Base-by-base conservation (phyloP, 2,329 filamentous ascomycete species). In the Cladorrhinum sp. region DNA sequence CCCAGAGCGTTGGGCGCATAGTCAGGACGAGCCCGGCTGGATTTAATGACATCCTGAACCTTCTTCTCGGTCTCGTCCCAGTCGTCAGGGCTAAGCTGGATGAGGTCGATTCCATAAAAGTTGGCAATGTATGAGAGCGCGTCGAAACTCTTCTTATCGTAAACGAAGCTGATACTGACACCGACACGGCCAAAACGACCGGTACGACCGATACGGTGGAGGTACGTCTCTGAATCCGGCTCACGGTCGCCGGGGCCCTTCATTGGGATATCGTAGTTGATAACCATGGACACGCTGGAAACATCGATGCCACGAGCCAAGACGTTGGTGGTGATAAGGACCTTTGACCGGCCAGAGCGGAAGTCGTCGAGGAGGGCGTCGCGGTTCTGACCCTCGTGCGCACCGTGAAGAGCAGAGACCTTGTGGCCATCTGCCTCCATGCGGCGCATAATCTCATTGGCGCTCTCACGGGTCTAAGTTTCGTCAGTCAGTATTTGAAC, bases 281-380 rank as follows among this genome's bases (percentile, higher is more conserved):
- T 92, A 58, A 99, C 95, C 88, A 99, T 95, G 9, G 92, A 96
- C 14, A 99, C 95, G 26, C 78, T 96, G 76, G 73, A 98, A 79
- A 87, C 85, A 72, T 99, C 95, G 70, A 99, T 98, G 73, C 95
- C 95, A 72, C 95, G 92, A 8, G 95, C 91, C 61, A 99, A 84
- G 39, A 99, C 93, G 72, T 99, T 99, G 68, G 95, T 99, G 1
- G 95, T 96, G 72, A 99, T 97, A 64, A 99, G 87, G 8, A 99
- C 95, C 79, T 99, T 99, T 71, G 92, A 92, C 62, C 88, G 84
- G 42, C 94, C 94, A 50, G 79, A 84, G 61, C 95, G 88, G 84
- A 99, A 99, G 60, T 90, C 85, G 71, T 94, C 86, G 63, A 99
- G 88, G 63, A 98, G 85, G 1, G 82, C 78, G 70, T 99, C 95